Evolutionary conservation across 2,329 filamentous ascomycete species (phyloP).

Genomic region (Hypoxylon rubiginosum): DNA sequence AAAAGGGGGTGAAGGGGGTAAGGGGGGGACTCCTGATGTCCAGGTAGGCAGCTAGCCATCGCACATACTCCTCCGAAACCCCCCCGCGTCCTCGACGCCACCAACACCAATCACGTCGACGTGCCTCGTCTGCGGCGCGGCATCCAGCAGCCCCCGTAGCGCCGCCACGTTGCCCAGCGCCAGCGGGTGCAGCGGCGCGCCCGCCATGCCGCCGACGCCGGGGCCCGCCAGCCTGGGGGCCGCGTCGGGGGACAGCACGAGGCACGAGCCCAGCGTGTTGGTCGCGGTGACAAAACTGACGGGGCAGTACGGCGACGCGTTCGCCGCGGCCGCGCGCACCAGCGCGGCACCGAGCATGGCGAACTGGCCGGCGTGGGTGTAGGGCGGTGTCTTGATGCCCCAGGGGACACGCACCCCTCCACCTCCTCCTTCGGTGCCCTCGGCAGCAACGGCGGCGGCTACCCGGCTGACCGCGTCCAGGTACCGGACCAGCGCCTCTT

Average conservation of each 20-base stretch:
- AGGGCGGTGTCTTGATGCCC: slow-evolving; percentile 82
- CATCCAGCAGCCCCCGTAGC: slow-evolving; percentile 71
- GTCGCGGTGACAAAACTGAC: slow-evolving; percentile 79
- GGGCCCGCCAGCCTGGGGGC: slow-evolving; percentile 62
- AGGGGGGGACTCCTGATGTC: no score
- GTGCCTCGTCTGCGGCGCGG: slow-evolving; percentile 60
- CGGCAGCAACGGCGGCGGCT: slow-evolving; percentile 7
- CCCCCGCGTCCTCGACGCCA: slow-evolving; percentile 74
- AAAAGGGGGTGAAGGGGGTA: no score
- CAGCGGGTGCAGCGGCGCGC: slow-evolving; percentile 78
- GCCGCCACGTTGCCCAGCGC: slow-evolving; percentile 82
- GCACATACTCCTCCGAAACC: no score
- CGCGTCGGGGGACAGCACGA: slow-evolving; percentile 63
- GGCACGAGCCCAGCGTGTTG: slow-evolving; percentile 79
- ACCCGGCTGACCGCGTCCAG: slow-evolving; percentile 60
- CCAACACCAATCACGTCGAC: slow-evolving; percentile 79
- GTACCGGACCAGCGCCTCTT: slow-evolving; percentile 65
- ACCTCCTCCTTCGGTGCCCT: background rate
- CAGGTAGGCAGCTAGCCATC: no score
- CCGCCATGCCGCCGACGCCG: slow-evolving; percentile 76
- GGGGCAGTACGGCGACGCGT: slow-evolving; percentile 51
- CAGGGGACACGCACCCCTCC: slow-evolving; percentile 56
- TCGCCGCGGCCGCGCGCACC: slow-evolving; percentile 45
- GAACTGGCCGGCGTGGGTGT: slow-evolving; percentile 78
- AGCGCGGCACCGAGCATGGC: slow-evolving; percentile 67